Percentiles rank a stretch among this genome's conserved stretches.
These are phyloP conservation scores for Lasiosphaeris hirsuta DNA, from an alignment of 495 filamentous ascomycete genomes.

Conservation along the genomic window DNA sequence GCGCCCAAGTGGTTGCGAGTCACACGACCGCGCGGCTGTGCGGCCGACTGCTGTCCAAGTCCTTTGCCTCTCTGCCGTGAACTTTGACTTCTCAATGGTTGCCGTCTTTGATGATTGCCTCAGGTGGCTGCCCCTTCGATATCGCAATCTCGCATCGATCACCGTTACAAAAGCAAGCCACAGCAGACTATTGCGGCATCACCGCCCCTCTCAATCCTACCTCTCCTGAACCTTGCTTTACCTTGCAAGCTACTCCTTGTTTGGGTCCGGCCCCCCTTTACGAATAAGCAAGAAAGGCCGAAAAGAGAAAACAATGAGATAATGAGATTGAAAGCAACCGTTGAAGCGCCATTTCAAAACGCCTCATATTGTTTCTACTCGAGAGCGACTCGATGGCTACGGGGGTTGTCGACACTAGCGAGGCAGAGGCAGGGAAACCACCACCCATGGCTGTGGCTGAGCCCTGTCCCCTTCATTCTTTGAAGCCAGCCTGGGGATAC, in stretches of 20 bases:
- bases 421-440: neutral
- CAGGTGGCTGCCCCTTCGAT: neutral
- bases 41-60: neutral
- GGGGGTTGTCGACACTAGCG: no score
- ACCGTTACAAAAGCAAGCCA: no score
- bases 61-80: neutral
- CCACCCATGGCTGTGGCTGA: neutral
- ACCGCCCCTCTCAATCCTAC: neutral
- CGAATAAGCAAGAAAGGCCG: no score
- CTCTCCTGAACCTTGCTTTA: constrained; percentile 9
- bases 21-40: constrained; percentile 6
- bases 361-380: no score
- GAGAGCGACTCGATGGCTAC: no score
- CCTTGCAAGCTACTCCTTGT: neutral
- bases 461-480: neutral
- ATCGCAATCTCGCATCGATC: neutral
- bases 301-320: no score
- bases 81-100: constrained; percentile 4
- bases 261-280: no score
- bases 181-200: neutral
- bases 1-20: neutral
- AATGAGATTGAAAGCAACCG: no score
- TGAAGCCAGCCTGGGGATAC: constrained; percentile 1
- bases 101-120: neutral
- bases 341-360: no score